Evolutionary conservation across 306 rosid genomes (phyloP).

Genomic region (Fragaria iinumae): DNA sequence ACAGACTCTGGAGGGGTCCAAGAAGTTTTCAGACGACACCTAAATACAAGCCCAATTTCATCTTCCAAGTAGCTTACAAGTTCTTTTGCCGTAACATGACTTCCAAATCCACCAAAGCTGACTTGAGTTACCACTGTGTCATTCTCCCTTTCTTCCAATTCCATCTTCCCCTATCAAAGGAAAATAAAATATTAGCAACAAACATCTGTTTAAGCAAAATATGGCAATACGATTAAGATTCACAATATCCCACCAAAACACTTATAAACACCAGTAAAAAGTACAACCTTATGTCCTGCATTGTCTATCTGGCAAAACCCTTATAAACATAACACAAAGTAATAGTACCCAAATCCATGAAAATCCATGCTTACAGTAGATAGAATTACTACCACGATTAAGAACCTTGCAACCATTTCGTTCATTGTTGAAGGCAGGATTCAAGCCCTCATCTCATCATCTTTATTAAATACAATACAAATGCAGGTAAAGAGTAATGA

Average conservation of each 20-base stretch:
- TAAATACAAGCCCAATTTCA: slow-evolving; percentile 56
- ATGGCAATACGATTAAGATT: not conserved
- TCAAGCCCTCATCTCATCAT: no score
- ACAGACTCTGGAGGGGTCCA: slow-evolving; percentile 75
- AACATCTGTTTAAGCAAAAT: not conserved
- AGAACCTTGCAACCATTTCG: not conserved
- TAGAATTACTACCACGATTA: not conserved
- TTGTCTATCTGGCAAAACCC: no score
- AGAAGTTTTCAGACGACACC: slow-evolving; percentile 81
- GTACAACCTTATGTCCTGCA: not conserved
- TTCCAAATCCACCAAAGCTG: slow-evolving; percentile 73
- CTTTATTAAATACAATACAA: no score
- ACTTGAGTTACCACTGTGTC: slow-evolving; percentile 61
- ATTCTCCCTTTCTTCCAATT: slow-evolving; percentile 32
- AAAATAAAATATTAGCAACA: not conserved
- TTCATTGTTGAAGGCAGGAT: not conserved
- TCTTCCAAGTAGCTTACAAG: slow-evolving; percentile 46
- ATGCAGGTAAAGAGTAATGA: not conserved
- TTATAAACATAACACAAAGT: not conserved
- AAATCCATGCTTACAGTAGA: not conserved
- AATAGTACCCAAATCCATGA: not conserved
- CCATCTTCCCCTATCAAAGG: slow-evolving; percentile 36
- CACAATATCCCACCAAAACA: not conserved
- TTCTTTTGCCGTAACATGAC: slow-evolving; percentile 51
- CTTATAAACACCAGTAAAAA: not conserved